Percentiles rank a stretch among this genome's conserved stretches.
phyloP scores from a whole-genome alignment of 2,329 filamentous ascomycete genomes.

The Colletotrichum scovillei region DNA sequence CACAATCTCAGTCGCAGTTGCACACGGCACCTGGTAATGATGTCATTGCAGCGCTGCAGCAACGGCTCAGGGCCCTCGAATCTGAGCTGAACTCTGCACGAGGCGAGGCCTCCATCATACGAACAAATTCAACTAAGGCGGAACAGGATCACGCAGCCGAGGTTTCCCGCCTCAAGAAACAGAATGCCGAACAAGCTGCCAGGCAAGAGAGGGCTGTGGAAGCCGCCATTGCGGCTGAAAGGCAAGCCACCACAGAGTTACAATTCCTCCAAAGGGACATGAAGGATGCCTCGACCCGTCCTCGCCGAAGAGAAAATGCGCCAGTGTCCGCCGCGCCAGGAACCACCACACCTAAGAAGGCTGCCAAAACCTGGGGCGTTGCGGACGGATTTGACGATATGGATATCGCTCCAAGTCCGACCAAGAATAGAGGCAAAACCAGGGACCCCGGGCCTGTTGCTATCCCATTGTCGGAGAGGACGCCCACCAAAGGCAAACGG shows the following conservation, averaged over 20 bases:
- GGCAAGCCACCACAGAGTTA: slow-evolving; percentile 74
- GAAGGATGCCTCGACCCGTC: slow-evolving; percentile 65
- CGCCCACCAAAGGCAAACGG: slow-evolving; percentile 76
- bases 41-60: slow-evolving; percentile 60
- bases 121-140: slow-evolving; percentile 73
- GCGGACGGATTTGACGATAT: slow-evolving; percentile 83
- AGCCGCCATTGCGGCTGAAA: slow-evolving; percentile 71
- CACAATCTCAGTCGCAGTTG: slow-evolving; percentile 46
- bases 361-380: slow-evolving; percentile 65
- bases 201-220: slow-evolving; percentile 74
- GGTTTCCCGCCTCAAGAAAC: slow-evolving; percentile 69
- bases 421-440: slow-evolving; percentile 57
- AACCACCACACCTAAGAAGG: slow-evolving; percentile 69
- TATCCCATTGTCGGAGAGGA: slow-evolving; percentile 60
- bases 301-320: slow-evolving; percentile 57
- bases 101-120: slow-evolving; percentile 81
- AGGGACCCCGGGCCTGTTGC: slow-evolving; percentile 57
- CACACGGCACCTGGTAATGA: slow-evolving; percentile 43
- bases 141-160: slow-evolving; percentile 72
- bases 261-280: slow-evolving; percentile 80
- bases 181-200: slow-evolving; percentile 72
- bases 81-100: slow-evolving; percentile 70
- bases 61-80: slow-evolving; percentile 63
- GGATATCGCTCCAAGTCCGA: slow-evolving; percentile 65
- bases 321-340: slow-evolving; percentile 38